phyloP scores from a whole-genome alignment of 2,329 filamentous ascomycete genomes.

The Aspergillus caelatus region DNA sequence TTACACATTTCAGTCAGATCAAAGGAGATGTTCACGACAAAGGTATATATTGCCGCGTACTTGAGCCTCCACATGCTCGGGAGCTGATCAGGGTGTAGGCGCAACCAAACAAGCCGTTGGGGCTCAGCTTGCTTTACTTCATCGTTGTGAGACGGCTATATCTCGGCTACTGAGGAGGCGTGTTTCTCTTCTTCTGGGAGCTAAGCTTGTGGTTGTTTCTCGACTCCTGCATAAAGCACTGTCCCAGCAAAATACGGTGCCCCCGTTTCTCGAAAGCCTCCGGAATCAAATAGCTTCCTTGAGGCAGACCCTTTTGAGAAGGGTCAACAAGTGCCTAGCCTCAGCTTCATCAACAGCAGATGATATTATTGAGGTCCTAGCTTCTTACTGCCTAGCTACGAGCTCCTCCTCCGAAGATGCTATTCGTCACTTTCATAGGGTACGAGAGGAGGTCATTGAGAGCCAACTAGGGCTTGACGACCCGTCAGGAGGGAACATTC shows the following conservation, averaged over 20 bases:
- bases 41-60: constrained; percentile 28
- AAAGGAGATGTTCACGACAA: constrained; percentile 38
- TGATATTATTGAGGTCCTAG: constrained; percentile 70
- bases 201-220: constrained; percentile 76
- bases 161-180: constrained; percentile 56
- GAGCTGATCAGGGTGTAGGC: constrained; percentile 34
- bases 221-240: constrained; percentile 76
- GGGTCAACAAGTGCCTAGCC: constrained; percentile 60
- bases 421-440: constrained; percentile 74
- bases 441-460: constrained; percentile 70
- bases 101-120: constrained; percentile 52
- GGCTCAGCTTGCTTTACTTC: constrained; percentile 61
- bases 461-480: constrained; percentile 59
- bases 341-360: constrained; percentile 47
- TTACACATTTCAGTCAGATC: constrained; percentile 57
- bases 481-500: constrained; percentile 56
- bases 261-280: constrained; percentile 62
- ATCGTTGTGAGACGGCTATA: constrained; percentile 57
- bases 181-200: constrained; percentile 56
- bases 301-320: constrained; percentile 66
- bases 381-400: constrained; percentile 79
- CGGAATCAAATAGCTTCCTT: constrained; percentile 66
- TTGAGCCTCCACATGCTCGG: background rate
- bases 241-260: constrained; percentile 52
- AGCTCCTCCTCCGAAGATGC: constrained; percentile 80